Base-by-base conservation (phyloP, 306 rosid genomes). In the Luffa acutangula region DNA sequence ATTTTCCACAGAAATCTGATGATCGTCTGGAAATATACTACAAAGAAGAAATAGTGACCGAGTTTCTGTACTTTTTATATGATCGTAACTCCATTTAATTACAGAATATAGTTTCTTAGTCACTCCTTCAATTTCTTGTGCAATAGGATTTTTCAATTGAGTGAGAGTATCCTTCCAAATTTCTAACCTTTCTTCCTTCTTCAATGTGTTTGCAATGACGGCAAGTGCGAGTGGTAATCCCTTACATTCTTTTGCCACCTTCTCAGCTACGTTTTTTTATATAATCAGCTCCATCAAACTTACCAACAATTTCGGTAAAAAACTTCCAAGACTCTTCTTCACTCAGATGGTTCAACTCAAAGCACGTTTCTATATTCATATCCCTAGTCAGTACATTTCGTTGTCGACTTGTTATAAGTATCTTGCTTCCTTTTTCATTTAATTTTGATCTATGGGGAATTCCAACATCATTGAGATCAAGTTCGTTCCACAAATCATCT, bases 401-500 rank as follows among this genome's bases (percentile, higher is more conserved):
- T 9, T 15, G 4, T 45, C 76, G 54, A 25, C 56, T 43, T 46
- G 76, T 71, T 6, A 71, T 11, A 11, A 71, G 56, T 11, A 71
- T 6, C 59, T 87, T 85, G 56, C 88, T 78, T 31, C 87, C 87
- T 2, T 11, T 4, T 7, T 84, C 39, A n/a, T 9, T 84, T 82
- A 31, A 78, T 82, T 2, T 81, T 83, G 13, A 66, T 17, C 10
- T 6, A n/a, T 34, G 66, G 59, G 85, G 88, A 56, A 89, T 59
- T 7, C 90, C 92, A 41, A 87, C 79, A 9, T 78, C 80, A 4
- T 37, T 5, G 70, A 89, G 77, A 17, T 85, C 70, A 14, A 83
- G 76, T 39, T 65, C 39, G 2, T 85, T 77, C 89, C 92, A 87
- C 11, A 87, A 41, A 80, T 87, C 90, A 48, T 89, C 92, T 0